Base-by-base conservation (phyloP, 768 basidiomycete species). In the Lactifluus volemus region DNA sequence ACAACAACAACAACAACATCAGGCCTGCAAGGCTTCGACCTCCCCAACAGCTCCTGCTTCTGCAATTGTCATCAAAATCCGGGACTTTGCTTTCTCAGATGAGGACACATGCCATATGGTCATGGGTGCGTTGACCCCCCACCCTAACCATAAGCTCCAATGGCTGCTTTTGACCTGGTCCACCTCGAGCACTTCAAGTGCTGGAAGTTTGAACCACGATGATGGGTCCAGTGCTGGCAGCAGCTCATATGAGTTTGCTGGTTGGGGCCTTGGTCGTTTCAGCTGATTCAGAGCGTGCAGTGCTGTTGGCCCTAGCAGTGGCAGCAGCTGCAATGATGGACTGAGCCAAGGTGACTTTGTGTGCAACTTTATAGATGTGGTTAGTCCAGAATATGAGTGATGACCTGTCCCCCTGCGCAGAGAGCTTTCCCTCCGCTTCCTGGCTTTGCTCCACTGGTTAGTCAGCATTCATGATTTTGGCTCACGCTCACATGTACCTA, bases 361-460 rank as follows among this genome's bases (percentile, higher is more conserved):
- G 45, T 72, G 77, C 47, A 82, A 83, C 64, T 83, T 84, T 60
- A 70, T 51, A 52, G 61, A 55, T 70, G 71, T 9, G 64, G 68
- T 32, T 71, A 70, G 56, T 32, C 63, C 65, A 1, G 72, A 67
- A 12, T 73, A 69, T 12, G 74, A 72, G 17, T 5, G 59, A 58
- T 1, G 63, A 61, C 25, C 57, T 59, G 71, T 38, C 65, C 70
- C 61, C 61, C 68, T 47, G 57, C 59, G 14, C 65, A 65, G 42
- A 74, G 77, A 50, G 68, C 77, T 42, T 96, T 95, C 67, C 94
- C 94, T 12, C 87, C 91, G 21, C 78, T 95, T 21, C 93, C 94
- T 41, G 93, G 92, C 4, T 96, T 95, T 70, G 88, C 92, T 30
- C 89, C 94, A 10, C 92, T 92, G 56, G 89, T 92, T 72, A 68